Evolutionary conservation across 140 eudicot genomes (phyloP), one percentile per base, ranked within the genome.

Genomic region (Flaveria floridana): DNA sequence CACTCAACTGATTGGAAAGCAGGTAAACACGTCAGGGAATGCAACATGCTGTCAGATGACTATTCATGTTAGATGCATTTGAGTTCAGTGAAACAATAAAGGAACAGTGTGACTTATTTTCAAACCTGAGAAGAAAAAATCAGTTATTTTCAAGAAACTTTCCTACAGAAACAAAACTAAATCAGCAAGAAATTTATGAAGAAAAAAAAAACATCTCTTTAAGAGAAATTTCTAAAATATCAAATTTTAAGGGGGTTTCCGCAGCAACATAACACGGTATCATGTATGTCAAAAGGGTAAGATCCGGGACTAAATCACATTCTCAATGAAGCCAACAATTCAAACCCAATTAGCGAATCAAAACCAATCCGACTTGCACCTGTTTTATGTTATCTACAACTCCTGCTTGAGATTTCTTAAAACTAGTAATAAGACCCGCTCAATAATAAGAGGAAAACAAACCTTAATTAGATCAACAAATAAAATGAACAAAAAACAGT

Each of bases 131-230:
- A 66, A 66, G 53, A 39, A 66, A 28, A 28, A 58, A 58, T n/a
- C 48, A 64, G 14, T 34, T 66, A 42, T 8, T 41, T 41, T 10
- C 53, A 66, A 7, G 42, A 66, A 41, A 16, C 10, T 66, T 42
- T 39, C 25, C 15, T 25, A 25, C 18, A 65, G 28, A 42, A 20
- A 20, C 16, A 9, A 42, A 68, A 68, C 39, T 6, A 68, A 19
- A 21, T 44, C 57, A 68, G 39, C 41, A 57, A 10, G 57, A 46
- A 19, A 44, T 13, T 68, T 46, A 70, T 48, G 62, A 70, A 44
- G 62, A 70, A 44, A 34, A 68, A 10, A 44, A 47, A 48, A 23
- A 21, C 23, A 47, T 23, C 15, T 47, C 61, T 21, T 68, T 69
- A 47, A 13, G 74, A 21, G 74, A 30, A 53, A 34, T 28, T 18